A percentile compares a stretch with the other conserved stretches of the same genome.
These are phyloP conservation scores for Xylaria sp. DNA, from an alignment of 495 filamentous ascomycete genomes.

Conservation along the genomic window DNA sequence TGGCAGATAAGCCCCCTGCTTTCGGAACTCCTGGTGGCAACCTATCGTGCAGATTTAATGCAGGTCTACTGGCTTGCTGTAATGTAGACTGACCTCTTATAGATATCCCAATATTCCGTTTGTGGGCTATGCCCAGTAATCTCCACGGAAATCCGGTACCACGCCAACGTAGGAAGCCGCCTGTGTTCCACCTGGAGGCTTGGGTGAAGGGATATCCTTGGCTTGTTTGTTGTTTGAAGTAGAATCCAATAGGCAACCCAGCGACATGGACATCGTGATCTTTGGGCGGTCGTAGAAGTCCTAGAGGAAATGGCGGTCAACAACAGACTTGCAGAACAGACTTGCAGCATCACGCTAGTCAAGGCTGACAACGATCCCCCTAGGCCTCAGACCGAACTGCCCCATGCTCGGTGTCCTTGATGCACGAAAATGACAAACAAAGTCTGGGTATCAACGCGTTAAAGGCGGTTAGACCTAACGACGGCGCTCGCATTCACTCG, in stretches of 20 bases:
- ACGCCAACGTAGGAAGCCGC: slow-evolving; percentile 19
- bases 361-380: slow-evolving; percentile 3
- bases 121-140: background rate
- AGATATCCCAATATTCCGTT: background rate
- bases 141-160: slow-evolving; percentile 14
- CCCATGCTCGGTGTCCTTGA: slow-evolving; percentile 1
- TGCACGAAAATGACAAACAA: slow-evolving; percentile 22
- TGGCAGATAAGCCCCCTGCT: slow-evolving; percentile 7
- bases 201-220: background rate
- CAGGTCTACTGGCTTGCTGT: slow-evolving; percentile 12
- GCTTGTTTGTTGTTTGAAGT: slow-evolving; percentile 12
- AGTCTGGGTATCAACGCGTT: background rate
- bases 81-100: background rate
- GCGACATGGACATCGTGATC: slow-evolving; percentile 12
- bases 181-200: slow-evolving; percentile 3
- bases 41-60: slow-evolving; percentile 9
- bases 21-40: background rate
- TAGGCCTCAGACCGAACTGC: background rate
- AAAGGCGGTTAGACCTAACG: background rate
- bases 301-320: slow-evolving; percentile 20
- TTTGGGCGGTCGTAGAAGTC: background rate
- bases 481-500: slow-evolving; percentile 2
- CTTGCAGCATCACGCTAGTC: slow-evolving; percentile 5
- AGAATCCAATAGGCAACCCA: background rate
- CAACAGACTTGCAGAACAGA: background rate